phyloP scores from a whole-genome alignment of 2,329 filamentous ascomycete genomes.

The Venturiaceae sp. region DNA sequence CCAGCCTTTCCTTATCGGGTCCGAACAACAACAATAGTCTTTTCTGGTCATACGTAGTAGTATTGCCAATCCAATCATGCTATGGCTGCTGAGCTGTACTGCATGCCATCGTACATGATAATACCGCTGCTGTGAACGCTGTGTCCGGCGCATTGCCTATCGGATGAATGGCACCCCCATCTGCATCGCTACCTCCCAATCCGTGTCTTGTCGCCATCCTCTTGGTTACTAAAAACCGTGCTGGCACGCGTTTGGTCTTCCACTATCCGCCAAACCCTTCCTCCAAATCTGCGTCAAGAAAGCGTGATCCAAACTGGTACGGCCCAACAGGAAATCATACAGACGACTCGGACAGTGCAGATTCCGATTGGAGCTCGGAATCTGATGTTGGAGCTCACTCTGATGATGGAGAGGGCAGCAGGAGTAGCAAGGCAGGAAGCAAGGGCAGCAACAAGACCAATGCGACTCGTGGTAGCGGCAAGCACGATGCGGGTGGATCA shows the following conservation, averaged over 20 bases:
- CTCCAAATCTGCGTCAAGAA: conserved; percentile 22
- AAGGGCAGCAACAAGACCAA: not conserved
- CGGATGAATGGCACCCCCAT: not conserved
- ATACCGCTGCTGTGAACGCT: not conserved
- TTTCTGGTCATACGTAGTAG: not conserved
- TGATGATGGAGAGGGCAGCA: conserved; percentile 5
- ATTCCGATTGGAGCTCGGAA: conserved; percentile 8
- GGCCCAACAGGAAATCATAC: conserved; percentile 23
- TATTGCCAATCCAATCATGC: not conserved
- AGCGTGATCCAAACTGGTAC: conserved; percentile 23
- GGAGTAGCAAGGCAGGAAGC: conserved; percentile 4
- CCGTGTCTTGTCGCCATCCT: conserved; percentile 27
- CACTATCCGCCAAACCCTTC: conserved; percentile 28
- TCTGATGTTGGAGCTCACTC: not conserved
- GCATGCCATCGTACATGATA: no score
- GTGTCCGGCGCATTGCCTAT: not conserved
- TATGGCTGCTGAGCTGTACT: not conserved
- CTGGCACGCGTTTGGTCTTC: conserved; percentile 29
- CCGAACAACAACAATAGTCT: not conserved
- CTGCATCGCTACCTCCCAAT: conserved; percentile 11
- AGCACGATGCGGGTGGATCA: not conserved
- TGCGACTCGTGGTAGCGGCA: not conserved
- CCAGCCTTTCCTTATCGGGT: not conserved
- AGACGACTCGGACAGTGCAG: conserved; percentile 22
- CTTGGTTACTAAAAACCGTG: conserved; percentile 28